These are phyloP conservation scores for Saccharomyces jurei DNA, from an alignment of 805 yeast genomes.

Conservation along the genomic window DNA sequence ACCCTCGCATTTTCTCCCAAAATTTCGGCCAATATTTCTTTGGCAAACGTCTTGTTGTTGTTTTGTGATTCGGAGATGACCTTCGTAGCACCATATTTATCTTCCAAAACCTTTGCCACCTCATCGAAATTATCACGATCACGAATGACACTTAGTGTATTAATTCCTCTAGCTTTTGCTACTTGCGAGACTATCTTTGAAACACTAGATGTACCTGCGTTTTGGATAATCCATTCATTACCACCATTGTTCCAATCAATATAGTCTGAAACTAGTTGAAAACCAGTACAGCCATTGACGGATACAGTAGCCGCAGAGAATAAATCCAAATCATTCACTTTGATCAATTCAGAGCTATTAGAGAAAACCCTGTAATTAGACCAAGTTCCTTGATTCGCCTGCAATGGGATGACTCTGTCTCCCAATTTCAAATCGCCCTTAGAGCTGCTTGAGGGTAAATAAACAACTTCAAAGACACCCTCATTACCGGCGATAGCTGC, in stretches of 20 bases:
- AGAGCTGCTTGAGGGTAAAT: conserved; percentile 48
- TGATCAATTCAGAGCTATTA: conserved; percentile 43
- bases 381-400: conserved; percentile 90
- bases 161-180: conserved; percentile 67
- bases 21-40: conserved; percentile 41
- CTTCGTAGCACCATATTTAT: conserved; percentile 65
- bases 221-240: conserved; percentile 85
- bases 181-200: conserved; percentile 88
- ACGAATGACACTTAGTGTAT: conserved; percentile 81
- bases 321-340: conserved; percentile 42
- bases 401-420: conserved; percentile 81
- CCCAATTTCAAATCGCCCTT: conserved; percentile 42
- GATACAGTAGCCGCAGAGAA: conserved; percentile 79
- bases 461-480: conserved; percentile 80
- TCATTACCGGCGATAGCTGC: conserved; percentile 89
- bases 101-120: conserved; percentile 43
- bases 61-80: conserved; percentile 88
- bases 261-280: conserved; percentile 72
- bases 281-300: conserved; percentile 91
- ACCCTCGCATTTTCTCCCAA: conserved; percentile 41
- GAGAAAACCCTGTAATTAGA: conserved; percentile 60
- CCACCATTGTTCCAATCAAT: conserved; percentile 23
- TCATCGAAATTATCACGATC: conserved; percentile 73
- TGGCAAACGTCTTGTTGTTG: conserved; percentile 56
- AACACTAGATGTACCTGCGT: conserved; percentile 94